Percentiles rank a stretch among this genome's conserved stretches.
Conservation (phyloP, 2,329 filamentous ascomycete genomes). For the Didymella segeticola region DNA sequence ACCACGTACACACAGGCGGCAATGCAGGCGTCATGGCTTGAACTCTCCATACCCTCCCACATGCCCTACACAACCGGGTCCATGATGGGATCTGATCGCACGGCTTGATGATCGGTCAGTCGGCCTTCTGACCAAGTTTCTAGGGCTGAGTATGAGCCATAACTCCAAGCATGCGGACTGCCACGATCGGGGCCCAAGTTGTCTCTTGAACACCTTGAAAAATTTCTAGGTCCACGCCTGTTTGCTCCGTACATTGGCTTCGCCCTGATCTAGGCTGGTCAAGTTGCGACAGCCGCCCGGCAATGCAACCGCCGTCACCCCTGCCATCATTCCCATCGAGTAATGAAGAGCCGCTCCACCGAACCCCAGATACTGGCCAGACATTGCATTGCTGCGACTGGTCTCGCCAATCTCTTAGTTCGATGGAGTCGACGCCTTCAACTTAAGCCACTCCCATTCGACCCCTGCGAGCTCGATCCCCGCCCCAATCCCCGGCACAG, state of each 20-base stretch:
- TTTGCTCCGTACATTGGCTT: not conserved
- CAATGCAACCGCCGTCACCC: not conserved
- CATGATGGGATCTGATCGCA: constrained; percentile 22
- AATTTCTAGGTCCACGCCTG: not conserved
- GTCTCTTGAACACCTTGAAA: not conserved
- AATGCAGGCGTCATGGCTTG: constrained; percentile 47
- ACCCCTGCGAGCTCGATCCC: constrained; percentile 15
- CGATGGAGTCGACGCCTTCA: constrained; percentile 6
- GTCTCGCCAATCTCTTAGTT: not conserved
- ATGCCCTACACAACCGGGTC: constrained; percentile 19
- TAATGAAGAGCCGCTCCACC: not conserved
- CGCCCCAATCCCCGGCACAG: constrained; percentile 19
- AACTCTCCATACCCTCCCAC: constrained; percentile 21
- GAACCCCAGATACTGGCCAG: not conserved
- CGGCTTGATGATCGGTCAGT: constrained; percentile 23
- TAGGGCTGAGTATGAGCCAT: constrained; percentile 4
- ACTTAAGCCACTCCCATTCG: not conserved
- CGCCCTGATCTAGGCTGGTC: not conserved
- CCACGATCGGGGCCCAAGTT: not conserved
- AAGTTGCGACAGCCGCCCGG: not conserved
- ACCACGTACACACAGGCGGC: constrained; percentile 38
- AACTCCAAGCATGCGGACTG: constrained; percentile 1
- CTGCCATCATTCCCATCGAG: not conserved
- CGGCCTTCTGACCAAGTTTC: constrained; percentile 26
- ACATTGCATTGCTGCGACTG: not conserved